Base-by-base conservation (phyloP, 805 yeast species). In the Starmerella sp. region DNA sequence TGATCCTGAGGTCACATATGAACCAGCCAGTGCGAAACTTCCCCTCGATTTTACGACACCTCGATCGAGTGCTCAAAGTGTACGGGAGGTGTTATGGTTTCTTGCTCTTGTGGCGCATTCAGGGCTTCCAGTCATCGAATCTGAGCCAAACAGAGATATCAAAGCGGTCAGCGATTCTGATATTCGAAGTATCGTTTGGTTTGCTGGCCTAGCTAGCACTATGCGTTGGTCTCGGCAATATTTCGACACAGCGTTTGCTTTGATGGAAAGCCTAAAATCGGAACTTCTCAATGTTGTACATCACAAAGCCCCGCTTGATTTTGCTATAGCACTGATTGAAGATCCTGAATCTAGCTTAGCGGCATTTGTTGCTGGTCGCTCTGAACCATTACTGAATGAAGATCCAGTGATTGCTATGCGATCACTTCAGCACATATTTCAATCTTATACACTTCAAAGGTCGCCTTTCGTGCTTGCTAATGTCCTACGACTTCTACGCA, bases 181-280 rank as follows among this genome's bases (percentile, higher is more conserved):
- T 39, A 31, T 53, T 3, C 30, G 42, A 22, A 52, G 56, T 1
- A 37, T 57, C 11, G 39, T 44, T 6, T 57, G 60, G 60, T 57
- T 57, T 37, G 43, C 58, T 11, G 42, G 34, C 15, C 28, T 57
- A 13, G 49, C 54, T 4, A 22, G 30, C 34, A 28, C 6, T 11
- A 11, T 14, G 4, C 13, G 32, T 1, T 54, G 56, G 57, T 37
- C 36, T 2, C 17, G 29, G 7, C 29, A 9, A 5, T 54, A 38
- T 34, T 34, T 39, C 30, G 41, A 35, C 5, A 17, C 15, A 4
- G 56, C 54, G 1, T 31, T 52, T 2, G 11, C 32, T 1, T 30
- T 58, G 11, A 44, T 52, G 3, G 15, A 31, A 14, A 54, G 54
- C 39, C 3, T 46, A 30, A 17, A 46, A 11, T 4, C 31, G 9